Conservation (phyloP, 768 basidiomycete species). For the Pleurotus djamor region DNA sequence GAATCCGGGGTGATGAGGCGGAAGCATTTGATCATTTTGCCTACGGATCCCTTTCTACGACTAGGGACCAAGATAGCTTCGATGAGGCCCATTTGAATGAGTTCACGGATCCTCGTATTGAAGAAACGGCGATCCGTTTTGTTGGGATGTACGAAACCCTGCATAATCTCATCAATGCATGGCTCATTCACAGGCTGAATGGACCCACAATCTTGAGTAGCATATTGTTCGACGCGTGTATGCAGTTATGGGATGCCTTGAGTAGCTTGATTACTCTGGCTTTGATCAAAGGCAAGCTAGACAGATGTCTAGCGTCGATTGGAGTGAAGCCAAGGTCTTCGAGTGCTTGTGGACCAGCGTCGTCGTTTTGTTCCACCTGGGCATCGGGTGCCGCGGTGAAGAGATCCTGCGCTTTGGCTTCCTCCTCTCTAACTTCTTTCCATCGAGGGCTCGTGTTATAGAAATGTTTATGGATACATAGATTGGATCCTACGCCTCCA, state of each 20-base stretch:
- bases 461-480: constrained; percentile 83
- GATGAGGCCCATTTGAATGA: constrained; percentile 70
- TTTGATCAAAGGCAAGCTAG: constrained; percentile 70
- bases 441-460: constrained; percentile 74
- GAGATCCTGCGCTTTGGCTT: constrained; percentile 42
- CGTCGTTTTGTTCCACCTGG: constrained; percentile 11
- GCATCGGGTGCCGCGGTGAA: background rate
- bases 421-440: constrained; percentile 75
- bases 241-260: constrained; percentile 63
- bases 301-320: constrained; percentile 76
- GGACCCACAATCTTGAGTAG: constrained; percentile 69
- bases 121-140: constrained; percentile 85
- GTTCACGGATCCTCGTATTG: constrained; percentile 66
- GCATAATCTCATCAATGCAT: constrained; percentile 5
- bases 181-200: background rate
- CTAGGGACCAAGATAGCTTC: constrained; percentile 74
- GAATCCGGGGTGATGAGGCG: constrained; percentile 52
- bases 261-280: constrained; percentile 71
- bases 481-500: constrained; percentile 73
- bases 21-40: constrained; percentile 59
- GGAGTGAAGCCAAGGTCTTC: constrained; percentile 59
- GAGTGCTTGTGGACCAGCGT: constrained; percentile 24
- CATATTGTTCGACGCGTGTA: constrained; percentile 75
- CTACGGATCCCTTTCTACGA: constrained; percentile 43
- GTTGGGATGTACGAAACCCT: constrained; percentile 78